A percentile compares a stretch with the other conserved stretches of the same genome.
Evolutionary conservation across 2,329 filamentous ascomycete genomes (phyloP).

Genomic region (Purpureocillium takamizusanense): DNA sequence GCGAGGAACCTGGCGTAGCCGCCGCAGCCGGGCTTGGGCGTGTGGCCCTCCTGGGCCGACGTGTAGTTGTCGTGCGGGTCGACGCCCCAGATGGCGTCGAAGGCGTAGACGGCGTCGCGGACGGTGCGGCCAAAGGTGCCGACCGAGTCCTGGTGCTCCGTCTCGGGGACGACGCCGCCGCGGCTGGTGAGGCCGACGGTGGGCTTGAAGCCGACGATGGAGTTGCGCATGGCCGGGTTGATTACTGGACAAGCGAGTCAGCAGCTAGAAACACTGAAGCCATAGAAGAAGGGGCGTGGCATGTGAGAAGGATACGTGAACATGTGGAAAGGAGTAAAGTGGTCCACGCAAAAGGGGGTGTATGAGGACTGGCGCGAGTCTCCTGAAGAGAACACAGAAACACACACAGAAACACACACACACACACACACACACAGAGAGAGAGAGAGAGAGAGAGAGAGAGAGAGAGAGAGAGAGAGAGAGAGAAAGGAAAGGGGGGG

Average conservation of each 20-base stretch:
- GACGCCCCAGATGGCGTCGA: slow-evolving; percentile 60
- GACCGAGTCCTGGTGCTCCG: slow-evolving; percentile 58
- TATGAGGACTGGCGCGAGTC: no score
- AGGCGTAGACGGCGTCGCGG: slow-evolving; percentile 55
- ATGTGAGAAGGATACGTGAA: no score
- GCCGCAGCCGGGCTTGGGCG: slow-evolving; percentile 33
- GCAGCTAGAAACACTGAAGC: background rate
- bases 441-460: no score
- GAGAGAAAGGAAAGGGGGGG: background rate
- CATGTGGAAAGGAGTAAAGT: no score
- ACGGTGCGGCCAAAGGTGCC: slow-evolving; percentile 61
- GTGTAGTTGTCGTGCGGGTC: slow-evolving; percentile 61
- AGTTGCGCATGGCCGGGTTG: slow-evolving; percentile 60
- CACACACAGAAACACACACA: no score
- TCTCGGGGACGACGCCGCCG: slow-evolving; percentile 55
- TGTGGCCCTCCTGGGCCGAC: slow-evolving; percentile 41
- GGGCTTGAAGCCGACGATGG: slow-evolving; percentile 65
- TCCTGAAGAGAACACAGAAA: no score
- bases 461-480: no score
- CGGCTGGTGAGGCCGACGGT: slow-evolving; percentile 65
- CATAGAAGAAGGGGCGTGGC: no score
- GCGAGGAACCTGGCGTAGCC: slow-evolving; percentile 52
- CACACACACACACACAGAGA: no score
- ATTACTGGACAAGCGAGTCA: slow-evolving; percentile 39
- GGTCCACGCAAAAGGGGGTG: no score